Conservation (phyloP, 352 stramenopile genomes). For the Pythium sp. region DNA sequence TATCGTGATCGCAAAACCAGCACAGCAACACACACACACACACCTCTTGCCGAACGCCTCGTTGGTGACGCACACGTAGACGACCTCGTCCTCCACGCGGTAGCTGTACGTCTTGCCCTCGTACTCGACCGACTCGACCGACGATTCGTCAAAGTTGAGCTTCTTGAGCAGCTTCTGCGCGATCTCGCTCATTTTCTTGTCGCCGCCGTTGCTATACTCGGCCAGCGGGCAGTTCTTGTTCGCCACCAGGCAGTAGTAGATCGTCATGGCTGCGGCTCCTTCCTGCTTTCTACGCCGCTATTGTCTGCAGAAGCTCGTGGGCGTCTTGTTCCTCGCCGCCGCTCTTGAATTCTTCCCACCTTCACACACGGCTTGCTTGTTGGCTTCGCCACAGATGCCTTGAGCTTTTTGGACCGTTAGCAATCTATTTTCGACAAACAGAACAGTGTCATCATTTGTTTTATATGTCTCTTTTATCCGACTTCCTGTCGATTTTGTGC, state of each 20-base stretch:
- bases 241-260: conserved; percentile 87
- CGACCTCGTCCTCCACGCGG: conserved; percentile 79
- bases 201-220: conserved; percentile 77
- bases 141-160: conserved; percentile 67
- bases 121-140: conserved; percentile 79
- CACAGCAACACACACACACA: neutral
- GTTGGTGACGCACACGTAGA: conserved; percentile 84
- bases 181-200: conserved; percentile 88
- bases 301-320: too few relatives aligned
- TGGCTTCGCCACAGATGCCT: too few relatives aligned
- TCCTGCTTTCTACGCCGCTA: too few relatives aligned
- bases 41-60: conserved; percentile 78
- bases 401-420: too few relatives aligned
- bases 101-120: conserved; percentile 86
- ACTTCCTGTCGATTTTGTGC: too few relatives aligned
- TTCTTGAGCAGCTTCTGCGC: conserved; percentile 86
- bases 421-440: too few relatives aligned
- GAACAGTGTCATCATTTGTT: too few relatives aligned
- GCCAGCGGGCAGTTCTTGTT: conserved; percentile 78
- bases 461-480: too few relatives aligned
- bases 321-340: too few relatives aligned
- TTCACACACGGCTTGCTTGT: too few relatives aligned
- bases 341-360: too few relatives aligned
- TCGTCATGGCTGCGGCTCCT: conserved; percentile 46
- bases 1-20: neutral